Conservation (phyloP, 495 filamentous ascomycete genomes). For the Aspergillus egyptiacus region DNA sequence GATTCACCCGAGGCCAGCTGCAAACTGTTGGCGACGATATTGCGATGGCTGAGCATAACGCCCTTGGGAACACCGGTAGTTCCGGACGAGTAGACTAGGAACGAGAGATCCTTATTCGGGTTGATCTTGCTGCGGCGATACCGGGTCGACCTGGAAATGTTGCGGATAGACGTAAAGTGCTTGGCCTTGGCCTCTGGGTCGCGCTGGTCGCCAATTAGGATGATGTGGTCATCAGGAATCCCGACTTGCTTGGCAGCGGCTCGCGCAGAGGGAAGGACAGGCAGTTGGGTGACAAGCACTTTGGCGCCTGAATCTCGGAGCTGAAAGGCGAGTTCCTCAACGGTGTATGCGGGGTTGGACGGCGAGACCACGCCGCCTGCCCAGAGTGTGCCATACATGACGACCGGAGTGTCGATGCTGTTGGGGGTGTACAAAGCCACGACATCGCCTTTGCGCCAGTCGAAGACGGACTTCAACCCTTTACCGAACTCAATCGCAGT, state of each 20-base stretch:
- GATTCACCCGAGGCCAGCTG: slow-evolving; percentile 54
- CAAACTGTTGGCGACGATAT: slow-evolving; percentile 69
- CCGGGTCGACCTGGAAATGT: slow-evolving; percentile 46
- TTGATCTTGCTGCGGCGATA: slow-evolving; percentile 42
- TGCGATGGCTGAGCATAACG: slow-evolving; percentile 79
- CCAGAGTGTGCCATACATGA: slow-evolving; percentile 78
- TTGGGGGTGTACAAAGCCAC: slow-evolving; percentile 69
- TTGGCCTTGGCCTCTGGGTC: slow-evolving; percentile 55
- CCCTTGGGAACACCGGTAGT: slow-evolving; percentile 91
- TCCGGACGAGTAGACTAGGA: slow-evolving; percentile 79
- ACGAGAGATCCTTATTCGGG: slow-evolving; percentile 49
- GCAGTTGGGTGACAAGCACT: slow-evolving; percentile 65
- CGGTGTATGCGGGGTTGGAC: slow-evolving; percentile 83
- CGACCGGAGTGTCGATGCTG: slow-evolving; percentile 61
- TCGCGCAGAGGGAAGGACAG: slow-evolving; percentile 54
- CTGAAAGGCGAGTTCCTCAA: slow-evolving; percentile 82
- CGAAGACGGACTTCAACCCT: slow-evolving; percentile 63
- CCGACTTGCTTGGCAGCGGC: slow-evolving; percentile 64
- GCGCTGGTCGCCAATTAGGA: slow-evolving; percentile 70
- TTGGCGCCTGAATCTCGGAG: slow-evolving; percentile 75
- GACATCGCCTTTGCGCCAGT: slow-evolving; percentile 78
- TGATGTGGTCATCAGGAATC: slow-evolving; percentile 57
- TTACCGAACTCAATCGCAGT: slow-evolving; percentile 70
- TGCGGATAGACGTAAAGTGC: slow-evolving; percentile 70
- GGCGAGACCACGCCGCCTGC: slow-evolving; percentile 76